Conservation (phyloP, 1,139 yeast genomes). For the Ogataea hybrid region DNA sequence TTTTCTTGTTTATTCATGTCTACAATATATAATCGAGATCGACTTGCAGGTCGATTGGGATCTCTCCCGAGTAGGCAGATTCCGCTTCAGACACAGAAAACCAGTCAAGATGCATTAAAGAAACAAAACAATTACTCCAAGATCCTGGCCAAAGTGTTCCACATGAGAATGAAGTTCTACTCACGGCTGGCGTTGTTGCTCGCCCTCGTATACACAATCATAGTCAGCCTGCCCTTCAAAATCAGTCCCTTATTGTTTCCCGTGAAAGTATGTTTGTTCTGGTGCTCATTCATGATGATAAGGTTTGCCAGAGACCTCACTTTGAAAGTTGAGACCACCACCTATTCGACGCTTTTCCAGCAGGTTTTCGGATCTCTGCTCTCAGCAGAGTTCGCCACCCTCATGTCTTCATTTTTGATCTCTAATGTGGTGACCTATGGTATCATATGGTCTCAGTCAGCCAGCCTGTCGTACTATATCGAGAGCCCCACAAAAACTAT, state of each 20-base stretch:
- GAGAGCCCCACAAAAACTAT: slow-evolving; percentile 44
- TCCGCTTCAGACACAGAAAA: not conserved
- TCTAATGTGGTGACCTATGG: slow-evolving; percentile 40
- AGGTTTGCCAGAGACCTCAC: slow-evolving; percentile 49
- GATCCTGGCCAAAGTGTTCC: slow-evolving; percentile 23
- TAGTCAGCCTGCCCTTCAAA: slow-evolving; percentile 30
- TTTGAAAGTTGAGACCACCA: slow-evolving; percentile 50
- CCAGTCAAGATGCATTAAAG: slow-evolving; percentile 27
- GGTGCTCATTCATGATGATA: slow-evolving; percentile 40
- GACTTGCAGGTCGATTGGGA: not conserved
- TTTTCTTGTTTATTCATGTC: slow-evolving; percentile 8
- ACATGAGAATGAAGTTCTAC: slow-evolving; percentile 29
- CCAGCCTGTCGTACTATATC: slow-evolving; percentile 26
- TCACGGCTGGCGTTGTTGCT: slow-evolving; percentile 35
- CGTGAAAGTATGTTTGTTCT: slow-evolving; percentile 32
- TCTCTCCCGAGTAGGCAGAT: not conserved
- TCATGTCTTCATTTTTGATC: slow-evolving; percentile 37
- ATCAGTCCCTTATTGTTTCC: slow-evolving; percentile 28
- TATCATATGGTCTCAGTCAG: slow-evolving; percentile 34
- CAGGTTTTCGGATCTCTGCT: slow-evolving; percentile 48
- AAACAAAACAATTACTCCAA: slow-evolving; percentile 22
- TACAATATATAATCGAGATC: slow-evolving; percentile 4
- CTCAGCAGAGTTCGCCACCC: slow-evolving; percentile 39
- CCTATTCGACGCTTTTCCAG: slow-evolving; percentile 48
- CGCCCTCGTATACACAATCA: slow-evolving; percentile 32